These are phyloP conservation scores for Solanum ossicruentum DNA, from an alignment of 257 asterid genomes.

Conservation along the genomic window DNA sequence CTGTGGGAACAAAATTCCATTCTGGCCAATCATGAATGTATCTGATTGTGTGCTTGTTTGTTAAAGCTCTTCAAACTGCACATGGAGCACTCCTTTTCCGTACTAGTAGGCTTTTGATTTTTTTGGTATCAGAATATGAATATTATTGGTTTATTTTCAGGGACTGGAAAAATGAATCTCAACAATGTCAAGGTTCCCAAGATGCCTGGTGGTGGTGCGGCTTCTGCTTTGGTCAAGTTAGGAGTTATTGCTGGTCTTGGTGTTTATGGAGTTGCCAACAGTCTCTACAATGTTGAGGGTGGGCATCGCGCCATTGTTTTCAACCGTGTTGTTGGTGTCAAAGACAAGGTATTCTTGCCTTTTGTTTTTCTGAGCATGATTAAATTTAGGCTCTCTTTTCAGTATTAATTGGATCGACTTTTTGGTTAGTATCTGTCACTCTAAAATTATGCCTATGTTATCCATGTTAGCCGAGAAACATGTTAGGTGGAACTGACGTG, in stretches of 20 bases:
- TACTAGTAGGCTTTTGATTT: neutral
- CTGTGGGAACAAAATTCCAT: neutral
- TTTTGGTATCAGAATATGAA: neutral
- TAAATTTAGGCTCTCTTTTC: neutral
- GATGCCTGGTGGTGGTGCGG: slow-evolving; percentile 64
- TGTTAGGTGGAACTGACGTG: neutral
- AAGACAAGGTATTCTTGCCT: slow-evolving; percentile 47
- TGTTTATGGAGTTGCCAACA: slow-evolving; percentile 53
- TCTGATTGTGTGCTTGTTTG: neutral
- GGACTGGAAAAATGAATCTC: slow-evolving; percentile 39
- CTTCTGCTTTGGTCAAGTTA: slow-evolving; percentile 45
- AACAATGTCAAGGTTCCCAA: slow-evolving; percentile 64
- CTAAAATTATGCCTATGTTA: neutral
- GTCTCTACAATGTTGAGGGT: slow-evolving; percentile 91
- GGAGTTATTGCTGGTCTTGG: slow-evolving; percentile 62
- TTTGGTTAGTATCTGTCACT: neutral
- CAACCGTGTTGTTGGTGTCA: slow-evolving; percentile 64
- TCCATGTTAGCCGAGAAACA: neutral
- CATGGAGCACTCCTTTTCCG: neutral
- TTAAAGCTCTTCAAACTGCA: neutral
- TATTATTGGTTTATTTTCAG: slow-evolving; percentile 14
- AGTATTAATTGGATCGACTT: neutral
- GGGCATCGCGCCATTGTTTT: slow-evolving; percentile 90
- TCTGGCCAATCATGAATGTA: neutral
- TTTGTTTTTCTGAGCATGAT: neutral